Percentiles rank a stretch among this genome's conserved stretches.
These are phyloP conservation scores for Fereydounia khargensis DNA, from an alignment of 1,284 basidiomycete species.

Conservation along the genomic window DNA sequence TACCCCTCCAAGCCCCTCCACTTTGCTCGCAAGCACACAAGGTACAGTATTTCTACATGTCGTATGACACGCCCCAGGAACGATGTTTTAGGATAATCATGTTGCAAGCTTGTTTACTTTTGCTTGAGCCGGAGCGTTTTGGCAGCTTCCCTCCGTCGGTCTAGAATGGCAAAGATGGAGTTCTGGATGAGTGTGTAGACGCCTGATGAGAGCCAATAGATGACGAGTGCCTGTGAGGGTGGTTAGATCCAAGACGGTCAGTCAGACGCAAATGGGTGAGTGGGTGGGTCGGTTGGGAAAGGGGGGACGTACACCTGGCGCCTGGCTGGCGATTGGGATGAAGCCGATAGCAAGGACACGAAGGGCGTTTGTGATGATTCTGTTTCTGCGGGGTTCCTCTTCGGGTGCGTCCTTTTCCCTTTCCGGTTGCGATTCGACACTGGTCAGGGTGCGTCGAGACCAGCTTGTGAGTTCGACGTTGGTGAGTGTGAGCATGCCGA, in stretches of 20 bases:
- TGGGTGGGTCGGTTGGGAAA: neutral
- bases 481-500: conserved; percentile 45
- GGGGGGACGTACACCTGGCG: conserved; percentile 68
- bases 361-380: conserved; percentile 66
- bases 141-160: conserved; percentile 25
- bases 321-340: conserved; percentile 72
- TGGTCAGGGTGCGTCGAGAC: conserved; percentile 28
- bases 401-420: conserved; percentile 12
- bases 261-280: no score
- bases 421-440: conserved; percentile 10
- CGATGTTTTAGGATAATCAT: no score
- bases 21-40: no score
- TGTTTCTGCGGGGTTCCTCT: conserved; percentile 46
- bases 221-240: conserved; percentile 69
- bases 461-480: conserved; percentile 48
- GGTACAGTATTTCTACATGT: no score
- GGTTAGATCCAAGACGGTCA: neutral
- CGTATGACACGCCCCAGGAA: no score
- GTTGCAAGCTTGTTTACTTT: no score
- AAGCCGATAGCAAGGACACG: conserved; percentile 68
- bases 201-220: conserved; percentile 83
- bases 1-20: no score
- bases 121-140: conserved; percentile 61
- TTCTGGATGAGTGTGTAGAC: conserved; percentile 75
- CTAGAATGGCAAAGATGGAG: conserved; percentile 63